Base-by-base conservation (phyloP, 805 yeast species). In the Candida ulmi region DNA sequence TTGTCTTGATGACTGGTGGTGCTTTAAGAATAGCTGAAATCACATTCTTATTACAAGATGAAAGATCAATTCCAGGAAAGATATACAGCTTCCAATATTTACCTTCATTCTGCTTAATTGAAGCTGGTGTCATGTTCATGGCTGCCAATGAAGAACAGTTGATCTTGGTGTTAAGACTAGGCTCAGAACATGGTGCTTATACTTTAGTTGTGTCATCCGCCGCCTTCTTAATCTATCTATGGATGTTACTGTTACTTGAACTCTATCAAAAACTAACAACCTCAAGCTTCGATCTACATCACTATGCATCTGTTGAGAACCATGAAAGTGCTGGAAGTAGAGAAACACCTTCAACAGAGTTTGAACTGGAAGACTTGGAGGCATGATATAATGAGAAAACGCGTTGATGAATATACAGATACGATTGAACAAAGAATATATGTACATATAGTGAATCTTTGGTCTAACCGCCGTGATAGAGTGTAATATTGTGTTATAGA, bases 141-240 rank as follows among this genome's bases (percentile, higher is more conserved):
- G 78, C 86, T 21, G 98, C 98, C 17, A 90, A 74, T 46, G 96
- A 90, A 57, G 95, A 91, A 58, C 96, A 90, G 57, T 66, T 91
- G 51, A 61, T 62, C 9, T 65, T 87, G 43, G 87, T 90, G 2
- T 63, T 78, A 38, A 79, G 78, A 48, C 68, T 85, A 48, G 86
- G 88, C 2, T 83, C 95, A 4, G 96, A 86, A 61, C 93, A 85
- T 51, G 78, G 91, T 36, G 78, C 95, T 0, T 91, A 91, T 60
- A 74, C 85, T 28, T 65, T 91, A 62, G 74, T 82, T 5, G 68
- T 83, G 5, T 61, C 79, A 11, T 76, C 90, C 7, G 85, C 85
- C 0, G 90, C 95, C 1, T 83, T 86, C 51, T 47, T 87, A 47
- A 68, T 86, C 3, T 78, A 71, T 51, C 61, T 88, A 30, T 81